phyloP scores from a whole-genome alignment of 305 asterid species.

The Fraxinus xanthoxyloides region DNA sequence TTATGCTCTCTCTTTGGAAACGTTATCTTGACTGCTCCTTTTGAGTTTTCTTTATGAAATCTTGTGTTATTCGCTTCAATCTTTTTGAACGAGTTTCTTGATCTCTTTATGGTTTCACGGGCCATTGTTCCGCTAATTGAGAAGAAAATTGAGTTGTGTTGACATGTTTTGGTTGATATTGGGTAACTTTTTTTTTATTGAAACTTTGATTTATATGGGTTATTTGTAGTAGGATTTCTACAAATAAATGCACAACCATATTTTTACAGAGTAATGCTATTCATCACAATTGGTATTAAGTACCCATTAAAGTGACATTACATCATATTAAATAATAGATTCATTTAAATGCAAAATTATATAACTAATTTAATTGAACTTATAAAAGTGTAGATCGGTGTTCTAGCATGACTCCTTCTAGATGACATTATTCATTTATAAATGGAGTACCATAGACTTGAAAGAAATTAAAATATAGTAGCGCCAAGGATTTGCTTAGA shows the following conservation, averaged over 20 bases:
- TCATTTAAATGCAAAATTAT: neutral
- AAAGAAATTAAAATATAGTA: neutral
- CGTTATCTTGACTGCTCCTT: neutral
- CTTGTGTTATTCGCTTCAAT: neutral
- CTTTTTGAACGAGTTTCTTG: neutral
- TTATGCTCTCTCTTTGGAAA: neutral
- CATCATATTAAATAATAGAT: too few relatives aligned
- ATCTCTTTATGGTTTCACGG: neutral
- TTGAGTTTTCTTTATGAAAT: neutral
- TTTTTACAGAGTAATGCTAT: too few relatives aligned
- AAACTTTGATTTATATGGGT: too few relatives aligned
- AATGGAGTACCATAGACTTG: neutral
- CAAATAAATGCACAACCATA: too few relatives aligned
- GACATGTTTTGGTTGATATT: too few relatives aligned
- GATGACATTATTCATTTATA: too few relatives aligned
- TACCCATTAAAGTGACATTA: too few relatives aligned
- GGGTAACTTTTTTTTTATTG: too few relatives aligned
- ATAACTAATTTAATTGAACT: neutral
- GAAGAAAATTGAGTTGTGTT: neutral
- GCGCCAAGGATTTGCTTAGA: neutral
- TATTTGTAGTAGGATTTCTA: too few relatives aligned
- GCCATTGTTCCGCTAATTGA: neutral
- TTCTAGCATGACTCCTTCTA: neutral
- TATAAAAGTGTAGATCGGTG: neutral
- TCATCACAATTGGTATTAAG: too few relatives aligned